A percentile compares a stretch with the other conserved stretches of the same genome.
These are phyloP conservation scores for Brassica balearica DNA, from an alignment of 441 rosid genomes.

Conservation along the genomic window DNA sequence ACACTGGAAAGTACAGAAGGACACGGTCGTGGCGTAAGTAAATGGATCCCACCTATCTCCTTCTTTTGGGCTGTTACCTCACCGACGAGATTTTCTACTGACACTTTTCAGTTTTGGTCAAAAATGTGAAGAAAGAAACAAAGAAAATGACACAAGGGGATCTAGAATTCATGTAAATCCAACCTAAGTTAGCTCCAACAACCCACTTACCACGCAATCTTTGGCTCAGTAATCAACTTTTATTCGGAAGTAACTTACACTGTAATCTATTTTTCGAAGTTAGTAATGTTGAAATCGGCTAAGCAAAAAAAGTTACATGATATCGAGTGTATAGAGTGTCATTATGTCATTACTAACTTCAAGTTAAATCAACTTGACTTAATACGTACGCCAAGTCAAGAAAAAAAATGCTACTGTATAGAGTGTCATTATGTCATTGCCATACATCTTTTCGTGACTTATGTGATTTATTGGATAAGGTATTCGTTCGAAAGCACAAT, in stretches of 20 bases:
- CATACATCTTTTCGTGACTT: background rate
- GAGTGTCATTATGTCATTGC: background rate
- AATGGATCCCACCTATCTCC: conserved; percentile 27
- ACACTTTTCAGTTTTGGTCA: conserved; percentile 19
- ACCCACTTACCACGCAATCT: conserved; percentile 14
- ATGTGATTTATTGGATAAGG: background rate
- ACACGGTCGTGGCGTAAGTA: conserved; percentile 9
- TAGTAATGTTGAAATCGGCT: background rate
- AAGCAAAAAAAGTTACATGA: background rate
- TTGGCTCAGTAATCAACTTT: conserved; percentile 1
- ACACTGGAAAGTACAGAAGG: conserved; percentile 25
- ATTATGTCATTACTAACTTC: too few species aligned
- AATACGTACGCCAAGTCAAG: background rate
- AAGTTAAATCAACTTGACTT: background rate
- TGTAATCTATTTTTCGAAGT: conserved; percentile 1
- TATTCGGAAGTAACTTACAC: background rate
- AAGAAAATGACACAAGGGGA: background rate
- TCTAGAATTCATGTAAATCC: conserved; percentile 14
- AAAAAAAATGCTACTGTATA: background rate
- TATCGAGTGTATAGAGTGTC: background rate
- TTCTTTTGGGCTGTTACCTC: conserved; percentile 13
- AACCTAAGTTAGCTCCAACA: conserved; percentile 19
- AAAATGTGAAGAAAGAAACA: background rate
- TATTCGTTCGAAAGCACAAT: background rate
- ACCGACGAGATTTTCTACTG: conserved; percentile 31